These are phyloP conservation scores for Pseudonitzschia multiseries DNA, from an alignment of 108 stramenopile genomes.

Conservation along the genomic window DNA sequence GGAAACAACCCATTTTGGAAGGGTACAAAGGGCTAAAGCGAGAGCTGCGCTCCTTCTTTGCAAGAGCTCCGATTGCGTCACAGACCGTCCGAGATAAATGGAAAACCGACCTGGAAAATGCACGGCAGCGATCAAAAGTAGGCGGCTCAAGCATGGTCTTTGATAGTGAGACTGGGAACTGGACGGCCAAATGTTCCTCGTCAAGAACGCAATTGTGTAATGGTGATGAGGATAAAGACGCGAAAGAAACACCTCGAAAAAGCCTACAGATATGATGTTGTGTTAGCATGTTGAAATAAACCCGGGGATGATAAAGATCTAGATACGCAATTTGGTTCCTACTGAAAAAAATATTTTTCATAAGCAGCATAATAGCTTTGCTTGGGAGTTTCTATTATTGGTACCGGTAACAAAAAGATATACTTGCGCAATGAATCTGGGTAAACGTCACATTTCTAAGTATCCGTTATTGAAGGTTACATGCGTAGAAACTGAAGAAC, in stretches of 20 bases:
- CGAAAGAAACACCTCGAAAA: neutral
- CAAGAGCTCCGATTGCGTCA: constrained; percentile 40
- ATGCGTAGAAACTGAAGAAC: too few relatives aligned
- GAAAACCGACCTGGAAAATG: constrained; percentile 19
- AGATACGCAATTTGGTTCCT: too few relatives aligned
- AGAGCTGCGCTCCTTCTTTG: constrained; percentile 56
- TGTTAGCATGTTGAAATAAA: too few relatives aligned
- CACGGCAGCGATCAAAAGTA: neutral
- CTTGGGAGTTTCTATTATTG: too few relatives aligned
- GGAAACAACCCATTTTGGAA: constrained; percentile 34
- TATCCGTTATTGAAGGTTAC: too few relatives aligned
- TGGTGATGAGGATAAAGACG: neutral
- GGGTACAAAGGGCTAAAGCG: constrained; percentile 45
- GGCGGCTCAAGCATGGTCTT: neutral
- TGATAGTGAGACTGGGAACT: neutral
- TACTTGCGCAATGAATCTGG: too few relatives aligned
- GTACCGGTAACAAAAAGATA: too few relatives aligned
- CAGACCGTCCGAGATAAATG: constrained; percentile 38
- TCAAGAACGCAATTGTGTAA: neutral
- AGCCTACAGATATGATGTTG: neutral
- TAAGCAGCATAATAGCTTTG: too few relatives aligned
- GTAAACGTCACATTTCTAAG: too few relatives aligned
- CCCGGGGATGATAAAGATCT: too few relatives aligned
- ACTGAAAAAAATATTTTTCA: too few relatives aligned
- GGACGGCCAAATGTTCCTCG: neutral